phyloP scores from a whole-genome alignment of 2,329 filamentous ascomycete genomes.

The Tothia fuscella region DNA sequence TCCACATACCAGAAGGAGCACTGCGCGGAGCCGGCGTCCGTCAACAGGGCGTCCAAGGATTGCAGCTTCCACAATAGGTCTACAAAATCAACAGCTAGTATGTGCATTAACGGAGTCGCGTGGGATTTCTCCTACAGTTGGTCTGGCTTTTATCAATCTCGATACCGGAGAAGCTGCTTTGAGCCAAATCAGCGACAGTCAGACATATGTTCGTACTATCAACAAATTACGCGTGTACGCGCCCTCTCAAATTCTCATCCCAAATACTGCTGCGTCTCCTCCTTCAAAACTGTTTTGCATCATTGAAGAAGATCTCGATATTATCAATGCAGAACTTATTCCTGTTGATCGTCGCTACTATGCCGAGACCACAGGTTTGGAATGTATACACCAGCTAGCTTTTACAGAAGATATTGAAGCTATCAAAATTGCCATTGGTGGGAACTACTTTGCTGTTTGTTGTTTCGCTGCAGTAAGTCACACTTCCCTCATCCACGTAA shows the following conservation, averaged over 20 bases:
- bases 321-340: slow-evolving; percentile 44
- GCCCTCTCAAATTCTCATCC: slow-evolving; percentile 69
- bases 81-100: slow-evolving; percentile 58
- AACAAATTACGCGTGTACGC: slow-evolving; percentile 76
- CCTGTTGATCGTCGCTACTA: slow-evolving; percentile 67
- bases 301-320: slow-evolving; percentile 58
- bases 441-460: slow-evolving; percentile 78
- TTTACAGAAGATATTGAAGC: slow-evolving; percentile 70
- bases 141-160: slow-evolving; percentile 77
- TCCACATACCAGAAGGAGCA: slow-evolving; percentile 20
- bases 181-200: slow-evolving; percentile 85
- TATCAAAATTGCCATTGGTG: slow-evolving; percentile 64
- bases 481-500: slow-evolving; percentile 10
- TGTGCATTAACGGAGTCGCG: slow-evolving; percentile 82
- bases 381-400: slow-evolving; percentile 68
- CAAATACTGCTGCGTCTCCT: slow-evolving; percentile 55
- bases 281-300: slow-evolving; percentile 65
- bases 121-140: slow-evolving; percentile 74
- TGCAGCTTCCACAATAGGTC: slow-evolving; percentile 44
- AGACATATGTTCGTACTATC: slow-evolving; percentile 78
- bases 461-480: slow-evolving; percentile 70
- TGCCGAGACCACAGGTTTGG: slow-evolving; percentile 66
- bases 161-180: slow-evolving; percentile 74
- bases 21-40: slow-evolving; percentile 26
- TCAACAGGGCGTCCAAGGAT: slow-evolving; percentile 40